Base-by-base conservation (phyloP, 129 eudicot genomes). In the Kitagawia praeruptora region DNA sequence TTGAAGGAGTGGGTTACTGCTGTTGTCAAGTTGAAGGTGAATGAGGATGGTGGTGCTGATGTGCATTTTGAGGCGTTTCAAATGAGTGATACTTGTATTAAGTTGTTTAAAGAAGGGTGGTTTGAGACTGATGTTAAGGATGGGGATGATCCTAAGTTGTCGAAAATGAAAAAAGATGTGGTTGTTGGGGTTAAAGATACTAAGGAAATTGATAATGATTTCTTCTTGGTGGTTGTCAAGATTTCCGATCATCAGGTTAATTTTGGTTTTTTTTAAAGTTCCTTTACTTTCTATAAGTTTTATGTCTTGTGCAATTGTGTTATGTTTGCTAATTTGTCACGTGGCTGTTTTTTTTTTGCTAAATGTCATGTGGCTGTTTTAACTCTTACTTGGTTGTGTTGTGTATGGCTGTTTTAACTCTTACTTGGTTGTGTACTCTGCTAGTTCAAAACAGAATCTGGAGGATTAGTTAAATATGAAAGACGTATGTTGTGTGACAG, bases 1-100 rank as follows among this genome's bases (percentile, higher is more conserved):
- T 78, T 92, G 89, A 92, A 92, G 86, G 98, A 95, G 82, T 95
- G 98, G 98, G 98, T 95, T 56, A 95, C 98, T 2, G 97, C 92
- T 11, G 74, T 95, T 74, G 98, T 95, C 84, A 92, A 95, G 83
- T 61, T 95, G 81, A 86, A 95, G 80, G 98, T 92, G 85, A 92
- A 92, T 77, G 98, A 95, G 75, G 98, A 95, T 37, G 96, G 96
- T 13, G 92, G 86, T n/a, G 92, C 96, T 13, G 98, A 90, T 80
- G 98, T 95, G 74, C 98, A 92, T 78, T 95, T 95, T 48, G 97
- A 95, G 86, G 98, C 98, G 3, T 95, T 95, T 86, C 98, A 88
- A 86, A 89, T 94, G 98, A 92, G 96, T 82, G 98, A 89, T 78
- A 85, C 87, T 88, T 92, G 98, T 82, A 87, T 95, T 67, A 86